Conservation (phyloP, 805 yeast genomes). For the Cyberlindnera galapagoensis region DNA sequence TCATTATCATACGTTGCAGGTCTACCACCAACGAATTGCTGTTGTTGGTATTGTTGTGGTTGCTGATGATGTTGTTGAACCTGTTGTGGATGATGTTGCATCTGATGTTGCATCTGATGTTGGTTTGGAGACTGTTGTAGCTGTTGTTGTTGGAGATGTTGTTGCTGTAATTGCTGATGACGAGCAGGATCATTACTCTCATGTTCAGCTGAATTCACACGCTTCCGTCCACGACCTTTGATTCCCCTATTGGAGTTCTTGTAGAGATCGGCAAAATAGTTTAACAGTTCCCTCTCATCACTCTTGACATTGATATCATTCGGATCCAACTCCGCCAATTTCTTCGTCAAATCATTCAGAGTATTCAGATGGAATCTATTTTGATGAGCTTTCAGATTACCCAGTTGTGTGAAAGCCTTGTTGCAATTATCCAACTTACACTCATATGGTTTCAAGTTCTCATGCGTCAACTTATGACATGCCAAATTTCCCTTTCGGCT, state of each 20-base stretch:
- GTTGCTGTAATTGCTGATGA: slow-evolving; percentile 1
- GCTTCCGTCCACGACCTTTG: slow-evolving; percentile 78
- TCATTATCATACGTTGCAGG: too few species aligned
- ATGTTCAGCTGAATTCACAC: background rate
- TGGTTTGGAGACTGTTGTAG: too few species aligned
- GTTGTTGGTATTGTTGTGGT: slow-evolving; percentile 1
- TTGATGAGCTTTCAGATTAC: slow-evolving; percentile 91
- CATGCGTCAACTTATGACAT: slow-evolving; percentile 81
- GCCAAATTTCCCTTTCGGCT: slow-evolving; percentile 90
- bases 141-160: too few species aligned
- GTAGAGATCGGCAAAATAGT: slow-evolving; percentile 75
- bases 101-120: background rate
- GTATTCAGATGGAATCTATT: slow-evolving; percentile 79
- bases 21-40: too few species aligned
- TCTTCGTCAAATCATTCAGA: slow-evolving; percentile 57
- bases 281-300: slow-evolving; percentile 61
- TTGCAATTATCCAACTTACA: slow-evolving; percentile 79
- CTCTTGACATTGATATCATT: slow-evolving; percentile 43
- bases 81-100: slow-evolving; percentile 3
- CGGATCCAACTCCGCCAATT: slow-evolving; percentile 56
- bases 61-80: too few species aligned
- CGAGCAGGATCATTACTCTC: background rate
- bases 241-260: slow-evolving; percentile 89
- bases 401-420: slow-evolving; percentile 84
- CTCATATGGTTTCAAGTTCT: slow-evolving; percentile 66